Base-by-base conservation (phyloP, 495 filamentous ascomycete genomes). In the Podospora sp. region DNA sequence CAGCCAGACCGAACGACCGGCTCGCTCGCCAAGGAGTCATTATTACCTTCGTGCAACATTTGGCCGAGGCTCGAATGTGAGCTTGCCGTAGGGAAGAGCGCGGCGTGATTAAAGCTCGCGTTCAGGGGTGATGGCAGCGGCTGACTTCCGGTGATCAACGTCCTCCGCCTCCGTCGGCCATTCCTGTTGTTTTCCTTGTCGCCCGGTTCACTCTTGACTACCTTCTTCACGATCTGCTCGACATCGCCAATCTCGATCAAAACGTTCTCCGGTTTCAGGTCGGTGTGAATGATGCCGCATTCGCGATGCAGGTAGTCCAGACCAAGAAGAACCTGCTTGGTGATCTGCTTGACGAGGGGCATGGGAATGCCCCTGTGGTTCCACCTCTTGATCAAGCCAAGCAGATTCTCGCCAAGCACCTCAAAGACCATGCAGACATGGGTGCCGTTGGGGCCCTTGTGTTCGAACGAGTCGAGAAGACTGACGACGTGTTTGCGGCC, bases 361-460 rank as follows among this genome's bases (percentile, higher is more conserved):
- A 96, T 96, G 29, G 95, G 95, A 60, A 99, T 98, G 27, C 95
- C 95, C 33, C 95, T 86, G 76, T 99, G 95, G 71, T 98, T 97
- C 92, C 95, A 99, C 65, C 90, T 88, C 85, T 98, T 99, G 82
- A 99, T 99, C 76, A 99, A 79, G 14, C 96, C 95, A 62, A 99
- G 79, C 58, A 99, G 76, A 74, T 99, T 99, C 84, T 99, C 95
- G 16, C 95, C 95, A 57, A 99, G 80, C 14, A 99, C 95, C 77
- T 99, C 95, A 71, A 99, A 99, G 6, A 99, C 95, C 94, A 99
- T 99, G 83, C 95, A 99, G 58, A 98, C 93, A 74, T 99, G 95
- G 33, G 92, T 88, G 49, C 95, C 95, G 77, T 99, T 94, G 16
- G 94, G 95, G 6, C 95, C 95, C 78, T 96, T 96, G 79, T 98